phyloP scores from a whole-genome alignment of 139 green algal species.

The Chlamydomonas urium region DNA sequence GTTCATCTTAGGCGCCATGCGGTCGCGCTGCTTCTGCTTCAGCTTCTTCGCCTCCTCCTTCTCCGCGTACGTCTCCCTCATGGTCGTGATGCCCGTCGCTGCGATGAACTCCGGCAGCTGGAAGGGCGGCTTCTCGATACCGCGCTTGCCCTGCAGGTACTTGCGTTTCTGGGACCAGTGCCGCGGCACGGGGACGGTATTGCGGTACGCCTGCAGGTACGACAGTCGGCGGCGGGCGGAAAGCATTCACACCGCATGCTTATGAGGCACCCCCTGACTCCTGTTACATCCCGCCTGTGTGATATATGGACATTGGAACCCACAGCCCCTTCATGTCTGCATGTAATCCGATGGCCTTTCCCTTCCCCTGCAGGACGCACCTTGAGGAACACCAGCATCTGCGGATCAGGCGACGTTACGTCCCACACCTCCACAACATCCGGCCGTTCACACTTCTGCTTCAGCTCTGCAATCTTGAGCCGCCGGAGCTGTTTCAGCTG shows the following conservation, averaged over 20 bases:
- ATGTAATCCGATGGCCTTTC: slow-evolving; percentile 93
- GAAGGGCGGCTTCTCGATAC: slow-evolving; percentile 97
- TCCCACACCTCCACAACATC: slow-evolving; percentile 99
- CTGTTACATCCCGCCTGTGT: too few relatives aligned
- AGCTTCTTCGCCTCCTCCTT: slow-evolving; percentile 83
- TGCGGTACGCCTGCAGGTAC: slow-evolving; percentile 44
- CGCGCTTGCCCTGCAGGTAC: slow-evolving; percentile 95
- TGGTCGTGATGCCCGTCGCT: slow-evolving; percentile 86
- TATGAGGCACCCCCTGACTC: too few relatives aligned
- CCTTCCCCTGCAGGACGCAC: slow-evolving; percentile 25
- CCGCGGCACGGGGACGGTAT: slow-evolving; percentile 88
- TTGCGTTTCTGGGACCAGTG: slow-evolving; percentile 98
- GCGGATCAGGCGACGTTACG: slow-evolving; percentile 84
- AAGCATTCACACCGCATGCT: too few relatives aligned
- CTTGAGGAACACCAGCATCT: slow-evolving; percentile 94
- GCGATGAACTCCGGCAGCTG: slow-evolving; percentile 97
- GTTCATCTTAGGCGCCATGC: slow-evolving; percentile 75
- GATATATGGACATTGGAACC: too few relatives aligned
- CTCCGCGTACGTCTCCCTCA: slow-evolving; percentile 85
- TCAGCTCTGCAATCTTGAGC: slow-evolving; percentile 88
- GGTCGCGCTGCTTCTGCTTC: slow-evolving; percentile 79
- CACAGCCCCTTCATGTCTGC: too few relatives aligned
- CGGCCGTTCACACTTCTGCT: slow-evolving; percentile 77
- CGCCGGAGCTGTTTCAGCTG: slow-evolving; percentile 72
- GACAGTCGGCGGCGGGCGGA: too few relatives aligned